These are phyloP conservation scores for Coprinopsis cinerea DNA, from an alignment of 768 basidiomycete species.

Conservation along the genomic window DNA sequence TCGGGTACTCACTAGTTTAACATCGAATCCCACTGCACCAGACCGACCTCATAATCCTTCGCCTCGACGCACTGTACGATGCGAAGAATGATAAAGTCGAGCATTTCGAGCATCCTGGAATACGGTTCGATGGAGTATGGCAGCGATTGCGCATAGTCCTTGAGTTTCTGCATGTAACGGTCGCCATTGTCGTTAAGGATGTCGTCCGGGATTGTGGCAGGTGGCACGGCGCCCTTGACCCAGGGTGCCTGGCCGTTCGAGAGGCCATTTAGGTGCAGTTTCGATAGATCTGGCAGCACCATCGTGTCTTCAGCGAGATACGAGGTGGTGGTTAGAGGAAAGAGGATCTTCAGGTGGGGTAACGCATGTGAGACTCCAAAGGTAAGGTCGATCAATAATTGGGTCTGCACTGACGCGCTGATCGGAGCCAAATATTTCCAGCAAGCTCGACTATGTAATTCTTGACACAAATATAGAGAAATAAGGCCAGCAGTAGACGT, in stretches of 20 bases:
- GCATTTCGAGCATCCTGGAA: slow-evolving; percentile 66
- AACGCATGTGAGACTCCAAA: not conserved
- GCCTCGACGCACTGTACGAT: slow-evolving; percentile 72
- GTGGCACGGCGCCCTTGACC: slow-evolving; percentile 6
- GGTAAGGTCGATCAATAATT: no score
- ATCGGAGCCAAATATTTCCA: no score
- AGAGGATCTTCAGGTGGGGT: not conserved
- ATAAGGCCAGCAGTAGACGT: no score
- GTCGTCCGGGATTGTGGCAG: slow-evolving; percentile 21
- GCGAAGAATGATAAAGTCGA: slow-evolving; percentile 67
- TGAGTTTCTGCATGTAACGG: slow-evolving; percentile 51
- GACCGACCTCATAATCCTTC: slow-evolving; percentile 76
- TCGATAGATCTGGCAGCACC: slow-evolving; percentile 44
- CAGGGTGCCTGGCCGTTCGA: slow-evolving; percentile 7
- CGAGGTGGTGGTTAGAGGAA: slow-evolving; percentile 11
- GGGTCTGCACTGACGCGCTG: no score
- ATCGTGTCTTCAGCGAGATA: slow-evolving; percentile 18
- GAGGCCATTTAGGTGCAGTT: slow-evolving; percentile 36
- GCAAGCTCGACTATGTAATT: no score
- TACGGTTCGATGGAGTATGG: slow-evolving; percentile 77
- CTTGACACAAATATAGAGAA: no score
- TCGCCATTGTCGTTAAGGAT: slow-evolving; percentile 30
- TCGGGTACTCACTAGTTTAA: slow-evolving; percentile 52
- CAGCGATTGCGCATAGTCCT: slow-evolving; percentile 55
- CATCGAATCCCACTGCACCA: slow-evolving; percentile 78